phyloP scores from a whole-genome alignment of 352 stramenopile genomes.

The Phytopythium boreale region DNA sequence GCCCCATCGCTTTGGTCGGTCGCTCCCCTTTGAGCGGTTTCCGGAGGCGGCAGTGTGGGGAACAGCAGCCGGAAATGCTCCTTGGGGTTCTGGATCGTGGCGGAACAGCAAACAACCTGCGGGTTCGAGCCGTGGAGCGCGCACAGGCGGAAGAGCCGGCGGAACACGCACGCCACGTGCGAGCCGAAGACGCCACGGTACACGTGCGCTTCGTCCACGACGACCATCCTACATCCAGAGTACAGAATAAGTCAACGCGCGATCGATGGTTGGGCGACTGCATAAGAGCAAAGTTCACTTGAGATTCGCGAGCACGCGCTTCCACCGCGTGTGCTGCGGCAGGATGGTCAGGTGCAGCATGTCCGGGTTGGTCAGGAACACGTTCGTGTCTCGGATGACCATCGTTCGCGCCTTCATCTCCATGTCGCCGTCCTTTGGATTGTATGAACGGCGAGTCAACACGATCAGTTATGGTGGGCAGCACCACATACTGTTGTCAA shows the following conservation, averaged over 20 bases:
- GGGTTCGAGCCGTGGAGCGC: conserved; percentile 75
- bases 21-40: not conserved
- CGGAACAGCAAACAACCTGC: conserved; percentile 94
- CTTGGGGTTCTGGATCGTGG: conserved; percentile 93
- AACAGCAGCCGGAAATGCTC: conserved; percentile 92
- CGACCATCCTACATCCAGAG: conserved; percentile 41
- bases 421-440: conserved; percentile 93
- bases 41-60: conserved; percentile 45
- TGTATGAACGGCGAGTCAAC: not conserved
- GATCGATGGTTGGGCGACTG: not conserved
- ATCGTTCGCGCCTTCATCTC: conserved; percentile 83
- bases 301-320: conserved; percentile 86
- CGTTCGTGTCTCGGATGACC: conserved; percentile 83
- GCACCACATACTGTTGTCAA: not conserved
- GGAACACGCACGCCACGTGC: conserved; percentile 87
- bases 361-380: conserved; percentile 99
- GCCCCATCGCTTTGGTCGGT: not conserved
- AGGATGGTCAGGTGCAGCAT: conserved; percentile 97
- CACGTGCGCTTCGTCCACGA: conserved; percentile 92
- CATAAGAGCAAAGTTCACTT: conserved; percentile 42
- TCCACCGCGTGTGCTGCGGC: conserved; percentile 91
- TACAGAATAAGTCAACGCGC: not conserved
- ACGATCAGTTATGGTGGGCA: not conserved
- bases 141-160: conserved; percentile 87
- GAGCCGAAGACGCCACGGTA: conserved; percentile 91